Evolutionary conservation across 306 rosid species (phyloP).

Genomic region (Vigna reflexopilosa): DNA sequence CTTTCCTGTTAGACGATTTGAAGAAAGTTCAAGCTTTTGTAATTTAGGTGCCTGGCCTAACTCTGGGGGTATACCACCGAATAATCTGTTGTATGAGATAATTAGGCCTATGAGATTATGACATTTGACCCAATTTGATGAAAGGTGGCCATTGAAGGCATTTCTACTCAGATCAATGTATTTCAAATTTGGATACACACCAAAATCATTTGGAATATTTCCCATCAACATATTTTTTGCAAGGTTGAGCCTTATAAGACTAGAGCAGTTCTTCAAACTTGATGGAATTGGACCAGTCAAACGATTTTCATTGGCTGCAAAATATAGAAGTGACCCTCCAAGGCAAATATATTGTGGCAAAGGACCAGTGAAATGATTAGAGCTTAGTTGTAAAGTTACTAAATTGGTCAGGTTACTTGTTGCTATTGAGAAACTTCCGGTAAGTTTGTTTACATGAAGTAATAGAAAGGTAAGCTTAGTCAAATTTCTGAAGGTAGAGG

Average conservation of each 20-base stretch:
- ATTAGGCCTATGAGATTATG: slow-evolving; percentile 2
- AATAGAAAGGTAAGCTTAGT: slow-evolving; percentile 32
- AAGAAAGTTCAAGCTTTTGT: slow-evolving; percentile 40
- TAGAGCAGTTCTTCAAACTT: slow-evolving; percentile 46
- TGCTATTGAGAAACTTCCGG: slow-evolving; percentile 18
- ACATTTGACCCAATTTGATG: slow-evolving; percentile 34
- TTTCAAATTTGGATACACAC: slow-evolving; percentile 44
- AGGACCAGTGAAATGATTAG: slow-evolving; percentile 39
- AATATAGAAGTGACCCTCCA: slow-evolving; percentile 19
- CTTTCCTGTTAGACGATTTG: slow-evolving; percentile 46
- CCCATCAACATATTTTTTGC: slow-evolving; percentile 44
- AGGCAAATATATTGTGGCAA: slow-evolving; percentile 44
- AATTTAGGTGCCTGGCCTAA: slow-evolving; percentile 36
- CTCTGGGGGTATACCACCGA: slow-evolving; percentile 45
- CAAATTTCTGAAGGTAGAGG: slow-evolving; percentile 42
- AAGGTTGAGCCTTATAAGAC: slow-evolving; percentile 44
- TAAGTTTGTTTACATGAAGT: slow-evolving; percentile 8
- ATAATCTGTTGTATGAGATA: slow-evolving; percentile 36
- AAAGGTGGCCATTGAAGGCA: slow-evolving; percentile 34
- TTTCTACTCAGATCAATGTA: slow-evolving; percentile 45
- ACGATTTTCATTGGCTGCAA: slow-evolving; percentile 34
- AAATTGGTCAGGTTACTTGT: slow-evolving; percentile 36
- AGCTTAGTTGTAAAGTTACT: slow-evolving; percentile 18
- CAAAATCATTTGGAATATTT: slow-evolving; percentile 51
- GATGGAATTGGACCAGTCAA: slow-evolving; percentile 42